These are phyloP conservation scores for Stephania cephalantha DNA, from an alignment of 164 flowering plant genomes.

Conservation along the genomic window DNA sequence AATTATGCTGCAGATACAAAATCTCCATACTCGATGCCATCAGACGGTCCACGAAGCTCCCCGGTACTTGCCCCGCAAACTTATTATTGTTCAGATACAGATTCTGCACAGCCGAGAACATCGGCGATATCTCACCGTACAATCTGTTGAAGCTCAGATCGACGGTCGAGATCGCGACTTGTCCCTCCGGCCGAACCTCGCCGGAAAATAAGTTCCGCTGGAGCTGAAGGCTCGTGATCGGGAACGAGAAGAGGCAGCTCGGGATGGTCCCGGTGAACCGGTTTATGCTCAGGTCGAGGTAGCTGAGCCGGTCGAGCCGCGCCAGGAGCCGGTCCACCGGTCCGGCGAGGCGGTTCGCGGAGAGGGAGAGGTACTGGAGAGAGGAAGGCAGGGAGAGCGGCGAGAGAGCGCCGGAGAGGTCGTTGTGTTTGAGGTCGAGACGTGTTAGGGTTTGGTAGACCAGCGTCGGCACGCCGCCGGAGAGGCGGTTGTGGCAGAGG, in stretches of 20 bases:
- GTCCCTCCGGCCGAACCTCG: conserved; percentile 44
- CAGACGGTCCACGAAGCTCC: conserved; percentile 58
- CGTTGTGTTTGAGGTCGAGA: conserved; percentile 78
- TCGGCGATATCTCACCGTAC: conserved; percentile 64
- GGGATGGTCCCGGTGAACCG: conserved; percentile 78
- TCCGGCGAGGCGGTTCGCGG: conserved; percentile 64
- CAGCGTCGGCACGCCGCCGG: conserved; percentile 63
- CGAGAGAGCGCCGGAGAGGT: conserved; percentile 57
- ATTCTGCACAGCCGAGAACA: conserved; percentile 69
- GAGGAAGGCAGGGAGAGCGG: conserved; percentile 55
- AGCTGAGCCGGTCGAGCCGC: conserved; percentile 53
- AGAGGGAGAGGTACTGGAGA: conserved; percentile 66
- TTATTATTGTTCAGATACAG: conserved; percentile 78
- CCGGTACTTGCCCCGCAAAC: conserved; percentile 78
- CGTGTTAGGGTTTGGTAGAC: conserved; percentile 46
- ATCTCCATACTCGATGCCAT: conserved; percentile 48
- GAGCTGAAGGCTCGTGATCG: conserved; percentile 58
- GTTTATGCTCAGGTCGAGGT: conserved; percentile 81
- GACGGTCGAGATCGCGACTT: conserved; percentile 62
- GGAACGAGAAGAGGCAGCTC: conserved; percentile 48
- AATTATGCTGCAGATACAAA: conserved; percentile 85
- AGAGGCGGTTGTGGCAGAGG: conserved; percentile 65
- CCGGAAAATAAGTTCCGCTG: conserved; percentile 74
- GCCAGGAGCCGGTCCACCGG: conserved; percentile 43
- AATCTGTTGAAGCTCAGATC: conserved; percentile 84